Percentiles rank a stretch among this genome's conserved stretches.
These are phyloP conservation scores for Lodderomyces pseudojiufengensis DNA, from an alignment of 1,139 yeast species.

Conservation along the genomic window DNA sequence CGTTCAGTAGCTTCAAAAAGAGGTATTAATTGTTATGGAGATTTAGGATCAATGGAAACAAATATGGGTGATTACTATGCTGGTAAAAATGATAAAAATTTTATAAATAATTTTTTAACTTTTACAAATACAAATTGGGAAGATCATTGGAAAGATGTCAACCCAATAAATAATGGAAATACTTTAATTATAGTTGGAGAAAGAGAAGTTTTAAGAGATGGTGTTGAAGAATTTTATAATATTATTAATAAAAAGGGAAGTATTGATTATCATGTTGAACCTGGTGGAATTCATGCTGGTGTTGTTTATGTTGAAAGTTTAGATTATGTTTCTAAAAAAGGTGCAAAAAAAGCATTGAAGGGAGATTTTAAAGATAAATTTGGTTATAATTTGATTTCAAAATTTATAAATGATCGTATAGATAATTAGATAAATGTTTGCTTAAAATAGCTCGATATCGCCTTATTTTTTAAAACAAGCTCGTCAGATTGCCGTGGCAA, in stretches of 20 bases:
- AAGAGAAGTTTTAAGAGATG: constrained; percentile 33
- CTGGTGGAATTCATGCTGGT: constrained; percentile 32
- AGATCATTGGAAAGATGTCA: constrained; percentile 30
- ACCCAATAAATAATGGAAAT: constrained; percentile 23
- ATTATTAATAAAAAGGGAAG: constrained; percentile 19
- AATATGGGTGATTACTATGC: constrained; percentile 29
- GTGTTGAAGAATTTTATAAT: constrained; percentile 20
- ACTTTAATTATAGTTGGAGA: constrained; percentile 36
- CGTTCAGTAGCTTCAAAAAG: constrained; percentile 19
- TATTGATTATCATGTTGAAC: constrained; percentile 22
- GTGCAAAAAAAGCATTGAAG: constrained; percentile 21
- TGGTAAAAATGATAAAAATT: constrained; percentile 19
- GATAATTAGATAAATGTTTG: too few relatives aligned
- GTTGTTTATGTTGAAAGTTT: constrained; percentile 30
- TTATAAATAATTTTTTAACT: constrained; percentile 14
- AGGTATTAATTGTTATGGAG: constrained; percentile 27
- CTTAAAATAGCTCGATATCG: too few relatives aligned
- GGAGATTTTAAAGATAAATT: constrained; percentile 29
- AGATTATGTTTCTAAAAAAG: constrained; percentile 23
- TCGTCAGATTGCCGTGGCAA: too few relatives aligned
- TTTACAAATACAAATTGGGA: constrained; percentile 23
- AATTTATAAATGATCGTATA: constrained; percentile 10
- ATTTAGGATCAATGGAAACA: constrained; percentile 28
- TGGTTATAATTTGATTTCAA: constrained; percentile 11
- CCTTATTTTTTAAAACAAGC: too few relatives aligned